A percentile compares a stretch with the other conserved stretches of the same genome.
These are phyloP conservation scores for Maudiozyma pseudohumilis DNA, from an alignment of 805 yeast species.

Conservation along the genomic window DNA sequence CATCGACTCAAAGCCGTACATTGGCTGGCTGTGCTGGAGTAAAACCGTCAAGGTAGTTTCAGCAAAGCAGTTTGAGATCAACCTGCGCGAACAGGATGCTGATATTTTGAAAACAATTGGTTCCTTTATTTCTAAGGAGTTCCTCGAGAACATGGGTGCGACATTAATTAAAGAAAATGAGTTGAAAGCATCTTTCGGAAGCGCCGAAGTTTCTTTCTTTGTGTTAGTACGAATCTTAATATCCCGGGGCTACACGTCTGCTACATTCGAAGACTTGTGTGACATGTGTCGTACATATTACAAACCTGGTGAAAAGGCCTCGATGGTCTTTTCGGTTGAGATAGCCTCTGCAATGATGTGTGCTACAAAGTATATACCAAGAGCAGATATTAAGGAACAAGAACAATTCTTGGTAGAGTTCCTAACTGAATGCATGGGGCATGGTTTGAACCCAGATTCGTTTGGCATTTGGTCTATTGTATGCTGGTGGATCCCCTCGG, in stretches of 20 bases:
- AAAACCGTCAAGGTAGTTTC: conserved; percentile 35
- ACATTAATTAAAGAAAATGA: conserved; percentile 60
- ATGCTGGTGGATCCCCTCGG: conserved; percentile 63
- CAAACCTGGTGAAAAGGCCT: conserved; percentile 57
- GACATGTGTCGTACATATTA: conserved; percentile 41
- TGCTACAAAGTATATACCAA: conserved; percentile 36
- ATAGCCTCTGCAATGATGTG: conserved; percentile 53
- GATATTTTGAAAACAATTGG: conserved; percentile 37
- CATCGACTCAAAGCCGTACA: conserved; percentile 45
- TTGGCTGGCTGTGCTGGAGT: conserved; percentile 77
- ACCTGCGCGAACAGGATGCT: conserved; percentile 35
- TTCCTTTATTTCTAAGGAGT: conserved; percentile 38
- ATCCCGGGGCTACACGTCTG: conserved; percentile 31
- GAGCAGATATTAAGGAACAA: conserved; percentile 28
- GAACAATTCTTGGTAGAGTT: conserved; percentile 40
- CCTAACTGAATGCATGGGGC: conserved; percentile 37
- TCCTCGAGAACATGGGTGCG: conserved; percentile 45
- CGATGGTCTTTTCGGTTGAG: conserved; percentile 70
- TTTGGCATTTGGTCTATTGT: conserved; percentile 65
- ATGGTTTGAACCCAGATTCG: conserved; percentile 66
- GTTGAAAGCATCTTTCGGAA: conserved; percentile 54
- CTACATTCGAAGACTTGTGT: conserved; percentile 44
- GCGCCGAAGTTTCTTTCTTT: conserved; percentile 51
- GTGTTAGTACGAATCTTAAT: conserved; percentile 41
- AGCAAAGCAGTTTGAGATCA: conserved; percentile 23